Base-by-base conservation (phyloP, 2,329 filamentous ascomycete genomes). In the Rosellinia necatrix region DNA sequence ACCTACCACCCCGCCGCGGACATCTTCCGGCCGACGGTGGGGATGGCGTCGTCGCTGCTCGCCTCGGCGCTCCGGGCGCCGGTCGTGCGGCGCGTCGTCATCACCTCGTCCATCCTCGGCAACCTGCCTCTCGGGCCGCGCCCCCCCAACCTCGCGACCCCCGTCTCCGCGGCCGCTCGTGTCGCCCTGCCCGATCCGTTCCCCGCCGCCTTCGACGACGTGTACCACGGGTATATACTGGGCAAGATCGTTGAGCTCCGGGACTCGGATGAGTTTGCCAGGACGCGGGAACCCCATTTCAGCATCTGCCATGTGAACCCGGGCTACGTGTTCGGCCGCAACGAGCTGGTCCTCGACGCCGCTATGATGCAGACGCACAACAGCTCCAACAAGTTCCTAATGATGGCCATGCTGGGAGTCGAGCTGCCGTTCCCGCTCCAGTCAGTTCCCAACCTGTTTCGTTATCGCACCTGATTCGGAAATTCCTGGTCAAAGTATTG, bases 311-410 rank as follows among this genome's bases (percentile, higher is more conserved):
- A 68, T 15, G 59, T 70, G 2, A n/a, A 66, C 1, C 68, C 67
- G 6, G 67, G 67, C 4, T 68, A 64, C 46, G 56, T 66, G 6
- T 69, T 69, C 43, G 67, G 67, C 1, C 62, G 67, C 29, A 68
- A 70, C 38, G 66, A 68, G 57, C 59, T 67, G 0, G 59, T 49
- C 7, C 65, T 64, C 19, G 57, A 67, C 44, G 43, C 66, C 15
- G 41, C 8, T 0, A 62, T 60, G 59, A 66, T 68, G 63, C 59
- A 49, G 15, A 25, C 58, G 4, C 54, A 61, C n/a, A 68, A 68
- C 49, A 69, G 66, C 57, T 67, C 67, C 17, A 70, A 69, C 49
- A 66, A 63, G 43, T 63, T 67, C 30, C 49, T 67, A 15, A 57
- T 66, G 59, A 32, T 58, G 32, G 63, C 32, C 7, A 54, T 70